Evolutionary conservation across 257 asterid genomes (phyloP).

Genomic region (Capsicum chinense): DNA sequence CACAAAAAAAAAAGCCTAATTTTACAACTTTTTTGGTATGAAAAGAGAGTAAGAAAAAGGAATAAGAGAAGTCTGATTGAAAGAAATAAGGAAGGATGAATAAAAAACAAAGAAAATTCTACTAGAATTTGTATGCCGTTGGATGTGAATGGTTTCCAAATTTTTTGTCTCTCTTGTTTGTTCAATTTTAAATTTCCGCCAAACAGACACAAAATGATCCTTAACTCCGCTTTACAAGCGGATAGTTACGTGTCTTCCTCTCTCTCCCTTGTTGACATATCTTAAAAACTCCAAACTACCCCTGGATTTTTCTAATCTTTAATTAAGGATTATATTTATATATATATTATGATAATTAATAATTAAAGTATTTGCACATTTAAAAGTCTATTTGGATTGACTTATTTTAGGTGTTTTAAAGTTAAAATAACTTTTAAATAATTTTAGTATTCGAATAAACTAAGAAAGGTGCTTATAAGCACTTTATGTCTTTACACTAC

Average conservation of each 20-base stretch:
- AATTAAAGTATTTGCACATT: no score
- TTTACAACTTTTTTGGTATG: background rate
- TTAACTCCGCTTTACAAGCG: background rate
- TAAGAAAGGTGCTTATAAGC: no score
- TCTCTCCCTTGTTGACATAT: background rate
- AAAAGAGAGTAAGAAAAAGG: background rate
- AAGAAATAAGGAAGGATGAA: background rate
- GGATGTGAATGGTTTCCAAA: background rate
- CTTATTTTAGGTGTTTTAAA: no score
- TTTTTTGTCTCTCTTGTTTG: no score
- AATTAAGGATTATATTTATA: no score
- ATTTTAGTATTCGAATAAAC: no score
- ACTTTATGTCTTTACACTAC: no score
- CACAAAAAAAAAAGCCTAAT: background rate
- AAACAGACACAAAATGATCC: no score
- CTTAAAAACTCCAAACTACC: conserved; percentile 21
- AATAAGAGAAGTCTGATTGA: background rate
- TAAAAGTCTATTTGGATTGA: no score
- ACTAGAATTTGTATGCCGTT: background rate
- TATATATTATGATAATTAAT: no score
- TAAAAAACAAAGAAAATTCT: conserved; percentile 17
- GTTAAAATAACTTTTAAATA: no score
- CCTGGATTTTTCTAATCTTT: background rate
- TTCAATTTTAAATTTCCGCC: no score
- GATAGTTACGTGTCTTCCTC: conserved; percentile 6